Evolutionary conservation across 2,329 filamentous ascomycete genomes (phyloP).

Genomic region (Dryadomyces quercivorus): DNA sequence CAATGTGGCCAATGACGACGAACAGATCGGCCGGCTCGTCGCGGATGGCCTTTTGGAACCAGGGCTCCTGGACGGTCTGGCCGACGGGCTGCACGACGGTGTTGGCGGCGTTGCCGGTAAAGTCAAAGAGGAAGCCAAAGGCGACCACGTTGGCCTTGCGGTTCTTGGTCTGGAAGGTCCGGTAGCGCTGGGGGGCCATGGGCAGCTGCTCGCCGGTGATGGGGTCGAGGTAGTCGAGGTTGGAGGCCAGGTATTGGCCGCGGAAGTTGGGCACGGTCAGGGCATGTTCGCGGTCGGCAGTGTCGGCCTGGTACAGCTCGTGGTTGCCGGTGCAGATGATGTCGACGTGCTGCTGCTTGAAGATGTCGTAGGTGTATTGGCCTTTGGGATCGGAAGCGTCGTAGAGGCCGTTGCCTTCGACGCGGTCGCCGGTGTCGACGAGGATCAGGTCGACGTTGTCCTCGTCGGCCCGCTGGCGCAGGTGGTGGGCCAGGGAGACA

Average conservation of each 20-base stretch:
- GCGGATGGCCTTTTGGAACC: slow-evolving; percentile 80
- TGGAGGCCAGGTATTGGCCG: slow-evolving; percentile 75
- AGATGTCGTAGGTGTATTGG: slow-evolving; percentile 76
- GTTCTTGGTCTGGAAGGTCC: slow-evolving; percentile 85
- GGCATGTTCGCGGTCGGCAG: slow-evolving; percentile 65
- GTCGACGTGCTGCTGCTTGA: slow-evolving; percentile 72
- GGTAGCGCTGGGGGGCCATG: slow-evolving; percentile 62
- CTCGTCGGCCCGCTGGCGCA: slow-evolving; percentile 66
- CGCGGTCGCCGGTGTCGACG: slow-evolving; percentile 86
- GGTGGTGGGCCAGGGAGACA: slow-evolving; percentile 76
- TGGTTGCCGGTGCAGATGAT: slow-evolving; percentile 85
- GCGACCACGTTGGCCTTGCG: slow-evolving; percentile 73
- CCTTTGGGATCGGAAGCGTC: slow-evolving; percentile 83
- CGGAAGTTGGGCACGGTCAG: slow-evolving; percentile 75
- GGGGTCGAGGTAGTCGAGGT: slow-evolving; percentile 74
- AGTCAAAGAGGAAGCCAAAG: slow-evolving; percentile 93
- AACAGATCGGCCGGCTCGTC: slow-evolving; percentile 73
- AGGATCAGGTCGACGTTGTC: slow-evolving; percentile 76
- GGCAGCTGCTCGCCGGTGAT: slow-evolving; percentile 55
- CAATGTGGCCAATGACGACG: slow-evolving; percentile 75
- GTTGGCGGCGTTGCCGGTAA: slow-evolving; percentile 82
- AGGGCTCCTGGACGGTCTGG: slow-evolving; percentile 67
- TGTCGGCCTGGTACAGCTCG: slow-evolving; percentile 76
- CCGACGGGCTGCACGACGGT: slow-evolving; percentile 71
- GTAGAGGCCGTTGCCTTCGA: slow-evolving; percentile 90